Percentiles rank a stretch among this genome's conserved stretches.
phyloP scores from a whole-genome alignment of 148 eudicot species.

The Polygonum maritimum region DNA sequence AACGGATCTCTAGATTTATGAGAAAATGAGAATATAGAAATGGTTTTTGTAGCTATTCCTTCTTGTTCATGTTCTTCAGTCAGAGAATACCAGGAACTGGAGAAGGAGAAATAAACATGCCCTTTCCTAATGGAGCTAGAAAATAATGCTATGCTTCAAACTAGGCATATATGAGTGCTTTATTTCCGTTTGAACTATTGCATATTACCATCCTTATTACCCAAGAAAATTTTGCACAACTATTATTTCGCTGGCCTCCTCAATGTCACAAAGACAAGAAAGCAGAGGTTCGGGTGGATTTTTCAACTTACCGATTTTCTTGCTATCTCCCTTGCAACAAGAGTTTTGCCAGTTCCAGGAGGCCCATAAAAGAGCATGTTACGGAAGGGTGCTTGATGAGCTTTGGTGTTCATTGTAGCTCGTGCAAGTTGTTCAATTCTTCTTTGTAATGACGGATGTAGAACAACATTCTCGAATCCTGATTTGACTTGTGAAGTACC shows the following conservation, averaged over 20 bases:
- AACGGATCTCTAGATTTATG: not conserved
- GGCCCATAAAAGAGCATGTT: slow-evolving; percentile 99
- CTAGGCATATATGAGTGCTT: not conserved
- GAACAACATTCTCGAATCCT: slow-evolving; percentile 66
- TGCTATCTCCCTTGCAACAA: slow-evolving; percentile 96
- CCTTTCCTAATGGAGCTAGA: not conserved
- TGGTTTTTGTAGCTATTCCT: not conserved
- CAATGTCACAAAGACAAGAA: not conserved
- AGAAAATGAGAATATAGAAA: not conserved
- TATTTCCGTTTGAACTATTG: not conserved
- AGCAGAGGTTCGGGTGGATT: not conserved
- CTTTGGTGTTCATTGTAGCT: slow-evolving; percentile 90
- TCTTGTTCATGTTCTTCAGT: not conserved
- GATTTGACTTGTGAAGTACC: slow-evolving; percentile 41
- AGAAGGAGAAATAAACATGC: not conserved
- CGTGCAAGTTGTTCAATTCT: slow-evolving; percentile 88
- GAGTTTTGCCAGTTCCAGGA: slow-evolving; percentile 97
- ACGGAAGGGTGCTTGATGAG: slow-evolving; percentile 90
- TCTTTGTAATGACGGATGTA: slow-evolving; percentile 72
- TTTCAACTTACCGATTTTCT: slow-evolving; percentile 57
- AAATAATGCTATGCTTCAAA: not conserved
- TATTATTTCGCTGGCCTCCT: not conserved
- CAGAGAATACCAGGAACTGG: not conserved
- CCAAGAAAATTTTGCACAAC: not conserved
- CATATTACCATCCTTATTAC: not conserved